Percentiles rank a stretch among this genome's conserved stretches.
Evolutionary conservation across 2,329 filamentous ascomycete genomes (phyloP).

Genomic region (Fusarium sp.): DNA sequence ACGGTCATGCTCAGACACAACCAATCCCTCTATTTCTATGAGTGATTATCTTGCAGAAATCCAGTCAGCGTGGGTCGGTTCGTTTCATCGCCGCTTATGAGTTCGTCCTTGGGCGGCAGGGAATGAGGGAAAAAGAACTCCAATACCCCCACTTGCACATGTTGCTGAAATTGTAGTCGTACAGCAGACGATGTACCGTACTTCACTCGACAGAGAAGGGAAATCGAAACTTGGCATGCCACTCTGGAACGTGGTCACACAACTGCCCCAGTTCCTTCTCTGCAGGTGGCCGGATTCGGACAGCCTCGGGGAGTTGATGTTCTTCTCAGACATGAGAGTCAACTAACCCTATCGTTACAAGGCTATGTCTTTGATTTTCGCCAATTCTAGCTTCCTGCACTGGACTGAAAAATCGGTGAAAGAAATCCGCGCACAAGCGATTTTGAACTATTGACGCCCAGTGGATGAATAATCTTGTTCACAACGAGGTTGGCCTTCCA

Average conservation of each 20-base stretch:
- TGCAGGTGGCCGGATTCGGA: constrained; percentile 13
- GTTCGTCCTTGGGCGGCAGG: constrained; percentile 20
- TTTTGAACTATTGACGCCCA: not conserved
- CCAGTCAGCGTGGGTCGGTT: constrained; percentile 14
- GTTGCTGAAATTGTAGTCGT: constrained; percentile 3
- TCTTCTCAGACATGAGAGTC: constrained; percentile 5
- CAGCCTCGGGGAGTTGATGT: constrained; percentile 35
- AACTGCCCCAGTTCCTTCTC: constrained; percentile 4
- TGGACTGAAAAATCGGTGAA: constrained; percentile 24
- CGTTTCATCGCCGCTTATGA: constrained; percentile 12
- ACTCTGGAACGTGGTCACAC: constrained; percentile 27
- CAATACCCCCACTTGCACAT: constrained; percentile 27
- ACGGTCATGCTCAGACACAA: not conserved
- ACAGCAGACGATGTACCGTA: constrained; percentile 3
- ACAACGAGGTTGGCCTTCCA: not conserved
- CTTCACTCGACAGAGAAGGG: constrained; percentile 10
- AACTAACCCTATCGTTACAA: constrained; percentile 27
- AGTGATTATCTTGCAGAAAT: constrained; percentile 25
- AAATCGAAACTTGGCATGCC: constrained; percentile 15
- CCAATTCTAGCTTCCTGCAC: constrained; percentile 7
- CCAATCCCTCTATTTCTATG: constrained; percentile 21
- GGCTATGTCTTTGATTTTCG: constrained; percentile 8
- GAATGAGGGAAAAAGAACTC: constrained; percentile 14
- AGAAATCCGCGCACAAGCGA: constrained; percentile 21
- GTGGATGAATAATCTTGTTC: not conserved